Percentiles rank a stretch among this genome's conserved stretches.
Evolutionary conservation across 106 monocot species (phyloP).

Genomic region (Dendrobium huoshanense): DNA sequence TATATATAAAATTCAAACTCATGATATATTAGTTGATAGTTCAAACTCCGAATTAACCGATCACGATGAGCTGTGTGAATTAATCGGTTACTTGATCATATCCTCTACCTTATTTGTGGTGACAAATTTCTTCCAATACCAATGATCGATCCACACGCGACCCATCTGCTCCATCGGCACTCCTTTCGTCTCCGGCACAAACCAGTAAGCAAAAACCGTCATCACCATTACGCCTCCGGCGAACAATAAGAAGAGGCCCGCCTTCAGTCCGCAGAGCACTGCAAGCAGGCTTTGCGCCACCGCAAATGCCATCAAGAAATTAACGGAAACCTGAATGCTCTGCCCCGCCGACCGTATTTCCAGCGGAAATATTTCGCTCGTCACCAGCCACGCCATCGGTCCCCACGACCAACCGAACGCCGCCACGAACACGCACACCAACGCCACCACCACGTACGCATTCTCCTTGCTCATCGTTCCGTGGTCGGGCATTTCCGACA

Average conservation of each 20-base stretch:
- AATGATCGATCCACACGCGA: constrained; percentile 40
- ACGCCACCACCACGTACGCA: constrained; percentile 18
- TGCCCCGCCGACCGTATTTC: constrained; percentile 59
- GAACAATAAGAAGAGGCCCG: constrained; percentile 36
- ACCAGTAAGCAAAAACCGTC: constrained; percentile 35
- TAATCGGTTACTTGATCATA: too few species aligned
- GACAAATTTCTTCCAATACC: constrained; percentile 52
- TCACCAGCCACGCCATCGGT: constrained; percentile 47
- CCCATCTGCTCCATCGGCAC: constrained; percentile 54
- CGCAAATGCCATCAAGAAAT: constrained; percentile 28
- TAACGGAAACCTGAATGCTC: constrained; percentile 32
- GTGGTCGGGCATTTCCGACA: background rate
- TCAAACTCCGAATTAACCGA: too few species aligned
- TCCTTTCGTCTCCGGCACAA: constrained; percentile 60
- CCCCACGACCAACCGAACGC: constrained; percentile 65
- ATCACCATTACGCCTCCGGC: constrained; percentile 39
- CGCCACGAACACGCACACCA: constrained; percentile 37
- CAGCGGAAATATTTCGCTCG: constrained; percentile 50
- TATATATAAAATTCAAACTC: too few species aligned
- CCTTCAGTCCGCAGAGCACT: constrained; percentile 47
- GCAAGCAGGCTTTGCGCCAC: constrained; percentile 44
- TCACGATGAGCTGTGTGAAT: too few species aligned
- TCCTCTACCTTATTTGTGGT: too few species aligned
- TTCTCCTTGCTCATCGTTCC: background rate
- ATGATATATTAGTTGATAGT: too few species aligned